Evolutionary conservation across 495 filamentous ascomycete species (phyloP).

Genomic region (Aspergillus bertholletiae): DNA sequence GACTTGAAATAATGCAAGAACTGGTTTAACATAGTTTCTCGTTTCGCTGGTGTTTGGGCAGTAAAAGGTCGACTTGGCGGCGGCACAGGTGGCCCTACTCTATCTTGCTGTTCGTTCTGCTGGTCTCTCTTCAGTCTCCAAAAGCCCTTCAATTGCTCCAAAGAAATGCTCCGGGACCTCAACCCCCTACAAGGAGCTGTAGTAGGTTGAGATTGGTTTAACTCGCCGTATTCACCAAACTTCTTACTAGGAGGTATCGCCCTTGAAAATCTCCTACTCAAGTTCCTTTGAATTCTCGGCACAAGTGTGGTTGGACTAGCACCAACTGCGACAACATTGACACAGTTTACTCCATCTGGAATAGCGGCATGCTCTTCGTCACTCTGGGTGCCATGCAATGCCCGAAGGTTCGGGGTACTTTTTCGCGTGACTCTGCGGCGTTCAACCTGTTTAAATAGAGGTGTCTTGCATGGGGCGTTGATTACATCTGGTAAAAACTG

Average conservation of each 20-base stretch:
- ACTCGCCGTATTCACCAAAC: conserved; percentile 19
- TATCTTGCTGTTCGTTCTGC: conserved; percentile 11
- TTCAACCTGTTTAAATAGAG: conserved; percentile 8
- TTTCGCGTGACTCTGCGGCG: conserved; percentile 15
- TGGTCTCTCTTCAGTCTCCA: conserved; percentile 18
- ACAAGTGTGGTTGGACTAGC: conserved; percentile 11
- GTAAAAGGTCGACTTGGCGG: conserved; percentile 9
- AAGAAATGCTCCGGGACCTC: conserved; percentile 25
- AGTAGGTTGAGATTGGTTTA: conserved; percentile 17
- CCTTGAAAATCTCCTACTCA: conserved; percentile 29
- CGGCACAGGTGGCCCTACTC: background rate
- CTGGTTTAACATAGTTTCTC: conserved; percentile 35
- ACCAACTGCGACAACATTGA: conserved; percentile 8
- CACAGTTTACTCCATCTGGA: conserved; percentile 5
- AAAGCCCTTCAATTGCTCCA: conserved; percentile 25
- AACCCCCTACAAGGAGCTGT: conserved; percentile 28
- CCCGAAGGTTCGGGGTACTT: conserved; percentile 18
- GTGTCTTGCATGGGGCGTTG: conserved; percentile 3
- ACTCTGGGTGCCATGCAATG: background rate
- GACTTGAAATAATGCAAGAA: conserved; percentile 37
- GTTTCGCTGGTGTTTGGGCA: conserved; percentile 9
- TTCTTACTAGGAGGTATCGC: conserved; percentile 22
- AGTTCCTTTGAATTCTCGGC: conserved; percentile 19
- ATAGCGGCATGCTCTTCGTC: background rate
- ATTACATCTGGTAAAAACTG: conserved; percentile 12